Evolutionary conservation across 2,329 filamentous ascomycete species (phyloP).

Genomic region (Coniochaeta ligniaria): DNA sequence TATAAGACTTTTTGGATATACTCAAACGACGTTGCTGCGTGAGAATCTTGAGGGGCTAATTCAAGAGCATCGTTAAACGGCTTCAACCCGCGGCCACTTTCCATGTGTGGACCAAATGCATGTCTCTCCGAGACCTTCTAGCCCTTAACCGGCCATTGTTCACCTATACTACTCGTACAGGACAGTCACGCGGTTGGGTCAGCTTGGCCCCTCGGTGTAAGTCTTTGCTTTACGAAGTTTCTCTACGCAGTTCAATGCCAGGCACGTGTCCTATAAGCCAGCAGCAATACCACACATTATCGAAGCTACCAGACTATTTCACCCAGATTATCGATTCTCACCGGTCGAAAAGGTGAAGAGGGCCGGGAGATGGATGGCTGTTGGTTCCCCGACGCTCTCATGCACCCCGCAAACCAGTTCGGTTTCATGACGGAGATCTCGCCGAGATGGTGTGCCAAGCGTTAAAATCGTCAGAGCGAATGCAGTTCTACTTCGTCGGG

Average conservation of each 20-base stretch:
- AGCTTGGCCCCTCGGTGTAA: too few relatives aligned
- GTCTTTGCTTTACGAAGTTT: too few relatives aligned
- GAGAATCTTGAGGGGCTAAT: too few relatives aligned
- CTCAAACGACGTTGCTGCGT: too few relatives aligned
- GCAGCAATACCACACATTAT: too few relatives aligned
- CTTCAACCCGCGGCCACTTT: background rate
- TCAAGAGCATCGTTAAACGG: background rate
- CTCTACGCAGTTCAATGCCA: too few relatives aligned
- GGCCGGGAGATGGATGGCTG: background rate
- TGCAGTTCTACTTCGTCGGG: background rate
- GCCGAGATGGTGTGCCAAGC: background rate
- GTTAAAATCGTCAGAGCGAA: background rate
- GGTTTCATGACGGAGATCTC: background rate
- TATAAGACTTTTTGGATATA: too few relatives aligned
- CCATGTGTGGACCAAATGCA: background rate
- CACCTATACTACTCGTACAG: background rate
- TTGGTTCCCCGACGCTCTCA: background rate
- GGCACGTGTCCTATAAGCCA: too few relatives aligned
- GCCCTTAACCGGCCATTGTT: background rate
- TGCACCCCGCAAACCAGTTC: background rate
- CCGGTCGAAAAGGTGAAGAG: background rate
- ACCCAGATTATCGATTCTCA: background rate
- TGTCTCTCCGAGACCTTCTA: background rate
- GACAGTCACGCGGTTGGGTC: background rate
- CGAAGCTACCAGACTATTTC: too few relatives aligned